Conservation (phyloP, 1,139 yeast genomes). For the Pichia sp. region DNA sequence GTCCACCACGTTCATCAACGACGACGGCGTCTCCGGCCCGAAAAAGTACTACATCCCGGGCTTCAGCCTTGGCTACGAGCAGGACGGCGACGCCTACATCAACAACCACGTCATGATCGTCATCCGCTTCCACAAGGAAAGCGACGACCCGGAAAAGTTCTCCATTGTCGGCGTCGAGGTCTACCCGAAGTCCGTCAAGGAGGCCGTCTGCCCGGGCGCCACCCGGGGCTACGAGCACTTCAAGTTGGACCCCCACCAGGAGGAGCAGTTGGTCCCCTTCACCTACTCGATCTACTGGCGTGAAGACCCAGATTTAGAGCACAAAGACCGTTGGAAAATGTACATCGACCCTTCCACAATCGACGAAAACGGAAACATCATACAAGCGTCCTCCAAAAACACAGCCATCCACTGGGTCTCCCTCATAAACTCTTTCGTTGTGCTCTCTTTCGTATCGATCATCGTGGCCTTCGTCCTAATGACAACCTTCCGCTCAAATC, state of each 20-base stretch:
- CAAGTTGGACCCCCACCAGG: conserved; percentile 40
- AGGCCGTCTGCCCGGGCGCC: conserved; percentile 66
- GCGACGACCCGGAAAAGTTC: conserved; percentile 34
- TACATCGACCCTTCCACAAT: conserved; percentile 35
- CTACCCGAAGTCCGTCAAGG: conserved; percentile 76
- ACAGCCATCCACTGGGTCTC: conserved; percentile 69
- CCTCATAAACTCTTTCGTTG: conserved; percentile 57
- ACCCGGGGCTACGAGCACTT: conserved; percentile 53
- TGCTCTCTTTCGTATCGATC: conserved; percentile 54
- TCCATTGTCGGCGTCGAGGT: conserved; percentile 89
- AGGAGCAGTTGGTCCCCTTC: conserved; percentile 54
- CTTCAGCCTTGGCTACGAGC: conserved; percentile 73
- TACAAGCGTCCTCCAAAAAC: conserved; percentile 42
- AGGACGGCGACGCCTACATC: conserved; percentile 53
- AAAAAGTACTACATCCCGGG: conserved; percentile 80
- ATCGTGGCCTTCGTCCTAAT: conserved; percentile 61
- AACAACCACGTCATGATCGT: conserved; percentile 82
- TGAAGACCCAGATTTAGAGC: conserved; percentile 65
- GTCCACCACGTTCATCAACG: conserved; percentile 76
- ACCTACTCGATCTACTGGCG: conserved; percentile 89
- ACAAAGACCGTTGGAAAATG: conserved; percentile 71
- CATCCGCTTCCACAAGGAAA: conserved; percentile 63
- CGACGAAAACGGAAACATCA: conserved; percentile 13
- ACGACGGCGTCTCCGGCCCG: conserved; percentile 42
- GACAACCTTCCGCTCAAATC: conserved; percentile 36